Evolutionary conservation across 1,284 basidiomycete species (phyloP), one percentile per base, ranked within the genome.

Genomic region (Cerrena zonata): DNA sequence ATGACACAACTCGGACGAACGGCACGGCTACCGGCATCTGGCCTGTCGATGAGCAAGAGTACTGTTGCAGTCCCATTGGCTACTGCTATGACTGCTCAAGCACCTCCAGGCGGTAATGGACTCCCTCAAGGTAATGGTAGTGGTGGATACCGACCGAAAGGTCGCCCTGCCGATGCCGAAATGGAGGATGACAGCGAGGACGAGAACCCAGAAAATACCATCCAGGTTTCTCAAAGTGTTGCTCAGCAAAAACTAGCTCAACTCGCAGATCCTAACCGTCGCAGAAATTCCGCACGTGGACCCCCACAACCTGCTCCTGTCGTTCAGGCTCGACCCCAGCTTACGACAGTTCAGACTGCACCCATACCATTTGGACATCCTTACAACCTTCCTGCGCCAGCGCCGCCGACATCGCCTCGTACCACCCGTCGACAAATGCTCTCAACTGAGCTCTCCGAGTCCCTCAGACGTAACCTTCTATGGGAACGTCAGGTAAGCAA

Each of bases 341-440:
- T 69, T 5, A 57, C 59, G 7, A 61, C 57, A 10, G 62, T 68
- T 22, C 62, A 63, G 18, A 68, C 66, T 0, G 68, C 73, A 4
- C 78, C 85, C 1, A 82, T 86, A 42, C 78, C 82, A 1, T 66
- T 87, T 2, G 73, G 73, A 3, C 84, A 86, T 61, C 86, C 86
- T 3, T 89, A 88, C 67, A 87, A 86, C 58, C 74, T 90, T 23
- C 86, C 87, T 0, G 70, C 74, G 1, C 77, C 84, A 18, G 77
- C 82, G 0, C 72, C 79, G 24, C 87, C 91, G 0, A 86, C 86
- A 58, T 89, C 91, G 1, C 92, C 92, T 1, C 80, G 87, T 25
- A 91, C 92, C 34, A 93, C 89, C 15, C 78, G 91, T 3, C 76
- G 88, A 45, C 79, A 82, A 60, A 94, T 94, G 89, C 74, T 94